Evolutionary conservation across 805 yeast species (phyloP).

Genomic region (Candida patagonica): DNA sequence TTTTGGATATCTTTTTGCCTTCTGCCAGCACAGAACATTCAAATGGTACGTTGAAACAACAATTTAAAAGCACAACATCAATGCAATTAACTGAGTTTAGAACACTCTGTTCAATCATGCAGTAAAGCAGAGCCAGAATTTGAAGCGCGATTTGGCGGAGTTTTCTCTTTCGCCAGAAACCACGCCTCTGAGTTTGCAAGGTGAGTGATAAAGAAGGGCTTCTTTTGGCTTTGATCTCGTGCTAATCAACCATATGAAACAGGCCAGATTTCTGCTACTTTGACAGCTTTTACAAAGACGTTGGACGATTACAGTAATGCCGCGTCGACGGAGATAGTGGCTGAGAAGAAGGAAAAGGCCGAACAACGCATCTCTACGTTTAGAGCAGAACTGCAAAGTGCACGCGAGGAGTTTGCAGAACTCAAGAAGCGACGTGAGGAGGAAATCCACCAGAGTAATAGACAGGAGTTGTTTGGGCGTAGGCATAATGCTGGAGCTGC

Average conservation of each 20-base stretch:
- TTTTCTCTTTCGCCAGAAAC: slow-evolving; percentile 51
- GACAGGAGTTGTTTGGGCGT: slow-evolving; percentile 49
- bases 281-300: slow-evolving; percentile 67
- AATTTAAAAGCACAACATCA: too few species aligned
- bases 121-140: slow-evolving; percentile 66
- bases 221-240: neutral
- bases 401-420: slow-evolving; percentile 41
- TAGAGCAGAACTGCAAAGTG: slow-evolving; percentile 33
- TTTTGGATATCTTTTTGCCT: too few species aligned
- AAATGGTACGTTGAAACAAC: too few species aligned
- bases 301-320: slow-evolving; percentile 57
- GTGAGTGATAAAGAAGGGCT: slow-evolving; percentile 23
- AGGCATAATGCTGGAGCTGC: slow-evolving; percentile 24
- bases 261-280: slow-evolving; percentile 67
- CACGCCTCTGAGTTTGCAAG: slow-evolving; percentile 69
- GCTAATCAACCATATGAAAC: slow-evolving; percentile 6
- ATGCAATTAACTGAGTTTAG: slow-evolving; percentile 27
- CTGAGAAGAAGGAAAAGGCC: slow-evolving; percentile 46
- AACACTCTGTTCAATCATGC: slow-evolving; percentile 88
- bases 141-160: slow-evolving; percentile 56
- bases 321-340: slow-evolving; percentile 48
- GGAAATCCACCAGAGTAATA: slow-evolving; percentile 36
- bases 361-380: slow-evolving; percentile 54
- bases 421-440: slow-evolving; percentile 50
- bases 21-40: too few species aligned